Percentiles rank a stretch among this genome's conserved stretches.
phyloP scores from a whole-genome alignment of 208 protist genomes.

The Angomonas ambiguus region DNA sequence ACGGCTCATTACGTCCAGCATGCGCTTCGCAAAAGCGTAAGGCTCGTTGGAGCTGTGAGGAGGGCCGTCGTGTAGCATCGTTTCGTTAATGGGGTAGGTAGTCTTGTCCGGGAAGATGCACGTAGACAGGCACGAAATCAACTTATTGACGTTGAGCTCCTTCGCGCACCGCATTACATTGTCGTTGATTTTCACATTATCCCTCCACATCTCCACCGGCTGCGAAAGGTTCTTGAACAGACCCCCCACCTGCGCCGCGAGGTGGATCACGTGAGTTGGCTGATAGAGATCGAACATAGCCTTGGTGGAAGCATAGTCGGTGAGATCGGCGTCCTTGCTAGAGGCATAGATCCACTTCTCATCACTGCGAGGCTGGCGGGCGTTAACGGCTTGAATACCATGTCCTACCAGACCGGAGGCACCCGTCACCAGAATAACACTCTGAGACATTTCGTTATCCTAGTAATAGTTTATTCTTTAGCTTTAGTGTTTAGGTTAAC shows the following conservation, averaged over 20 bases:
- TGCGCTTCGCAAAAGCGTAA: slow-evolving; percentile 93
- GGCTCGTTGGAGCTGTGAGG: slow-evolving; percentile 90
- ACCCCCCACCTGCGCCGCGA: slow-evolving; percentile 89
- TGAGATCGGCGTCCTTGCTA: slow-evolving; percentile 82
- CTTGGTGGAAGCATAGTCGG: slow-evolving; percentile 30
- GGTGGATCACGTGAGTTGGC: slow-evolving; percentile 94
- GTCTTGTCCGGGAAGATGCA: slow-evolving; percentile 95
- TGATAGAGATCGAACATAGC: slow-evolving; percentile 75
- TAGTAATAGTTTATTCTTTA: too few species aligned
- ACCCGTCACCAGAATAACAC: slow-evolving; percentile 66
- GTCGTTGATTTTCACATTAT: slow-evolving; percentile 80
- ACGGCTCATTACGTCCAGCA: slow-evolving; percentile 89
- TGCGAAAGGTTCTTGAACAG: slow-evolving; percentile 89
- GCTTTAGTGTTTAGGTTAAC: too few species aligned
- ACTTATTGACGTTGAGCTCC: slow-evolving; percentile 24
- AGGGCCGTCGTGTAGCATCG: slow-evolving; percentile 87
- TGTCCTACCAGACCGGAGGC: slow-evolving; percentile 89
- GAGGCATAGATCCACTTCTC: slow-evolving; percentile 84
- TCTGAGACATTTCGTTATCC: too few species aligned
- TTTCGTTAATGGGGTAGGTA: slow-evolving; percentile 90
- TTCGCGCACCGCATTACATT: slow-evolving; percentile 79
- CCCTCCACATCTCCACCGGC: slow-evolving; percentile 79
- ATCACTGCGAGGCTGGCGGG: slow-evolving; percentile 14
- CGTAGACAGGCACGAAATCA: slow-evolving; percentile 15
- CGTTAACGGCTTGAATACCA: slow-evolving; percentile 48